Conservation (phyloP, 345 rosid genomes). For the Bruguiera sexangula region DNA sequence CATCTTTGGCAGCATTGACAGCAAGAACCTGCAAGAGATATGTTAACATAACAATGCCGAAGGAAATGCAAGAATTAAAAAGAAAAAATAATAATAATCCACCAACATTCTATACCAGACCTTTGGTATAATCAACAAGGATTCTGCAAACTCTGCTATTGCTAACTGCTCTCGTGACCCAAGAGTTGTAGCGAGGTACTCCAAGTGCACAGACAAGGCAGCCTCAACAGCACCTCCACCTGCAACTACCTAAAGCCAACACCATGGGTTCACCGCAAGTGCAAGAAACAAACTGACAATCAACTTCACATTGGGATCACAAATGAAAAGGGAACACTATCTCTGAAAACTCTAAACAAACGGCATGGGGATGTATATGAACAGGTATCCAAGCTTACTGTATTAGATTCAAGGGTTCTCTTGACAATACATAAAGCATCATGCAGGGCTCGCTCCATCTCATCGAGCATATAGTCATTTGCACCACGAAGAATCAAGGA, state of each 20-base stretch:
- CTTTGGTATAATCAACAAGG: slow-evolving; percentile 85
- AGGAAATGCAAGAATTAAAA: no score
- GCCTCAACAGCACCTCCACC: slow-evolving; percentile 99
- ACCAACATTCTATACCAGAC: slow-evolving; percentile 19
- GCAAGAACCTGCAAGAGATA: slow-evolving; percentile 71
- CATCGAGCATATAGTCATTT: slow-evolving; percentile 97
- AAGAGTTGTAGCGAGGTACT: slow-evolving; percentile 85
- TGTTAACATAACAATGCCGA: not conserved
- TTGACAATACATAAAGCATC: slow-evolving; percentile 84
- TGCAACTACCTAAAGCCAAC: slow-evolving; percentile 70
- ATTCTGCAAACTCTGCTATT: slow-evolving; percentile 93
- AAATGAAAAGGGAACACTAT: not conserved
- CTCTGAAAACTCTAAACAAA: not conserved
- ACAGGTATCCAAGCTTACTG: slow-evolving; percentile 42
- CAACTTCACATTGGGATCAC: not conserved
- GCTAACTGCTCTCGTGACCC: slow-evolving; percentile 96
- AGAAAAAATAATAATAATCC: no score
- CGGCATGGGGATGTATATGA: not conserved
- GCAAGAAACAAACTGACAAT: not conserved
- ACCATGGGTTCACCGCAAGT: not conserved
- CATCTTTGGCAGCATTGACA: slow-evolving; percentile 96
- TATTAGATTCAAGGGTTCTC: slow-evolving; percentile 92
- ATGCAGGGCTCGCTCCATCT: slow-evolving; percentile 95
- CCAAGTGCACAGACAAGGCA: slow-evolving; percentile 85
- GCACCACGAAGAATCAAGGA: slow-evolving; percentile 95